Evolutionary conservation across 2,329 filamentous ascomycete species (phyloP).

Genomic region (Aspergillus costaricaensis): DNA sequence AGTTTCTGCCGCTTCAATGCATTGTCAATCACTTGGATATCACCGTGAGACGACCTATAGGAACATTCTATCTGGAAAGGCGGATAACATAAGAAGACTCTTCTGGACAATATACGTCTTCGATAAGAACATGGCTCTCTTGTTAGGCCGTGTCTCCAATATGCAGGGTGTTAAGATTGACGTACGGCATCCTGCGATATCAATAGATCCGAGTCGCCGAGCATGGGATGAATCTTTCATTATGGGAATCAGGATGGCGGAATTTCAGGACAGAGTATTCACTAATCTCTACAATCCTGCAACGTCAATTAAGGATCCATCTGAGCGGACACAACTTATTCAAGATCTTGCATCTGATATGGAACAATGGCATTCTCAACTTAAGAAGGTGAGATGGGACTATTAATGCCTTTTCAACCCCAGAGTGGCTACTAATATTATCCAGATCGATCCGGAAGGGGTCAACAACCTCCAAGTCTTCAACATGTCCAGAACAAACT

Average conservation of each 20-base stretch:
- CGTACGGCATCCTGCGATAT: neutral
- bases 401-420: neutral
- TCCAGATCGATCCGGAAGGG: neutral
- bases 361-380: neutral
- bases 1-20: neutral
- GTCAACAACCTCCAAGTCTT: slow-evolving; percentile 4
- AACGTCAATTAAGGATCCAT: neutral
- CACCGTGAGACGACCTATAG: slow-evolving; percentile 1
- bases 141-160: neutral
- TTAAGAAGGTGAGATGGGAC: neutral
- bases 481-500: slow-evolving; percentile 2
- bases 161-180: neutral
- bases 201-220: neutral
- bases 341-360: neutral
- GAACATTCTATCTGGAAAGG: neutral
- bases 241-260: neutral
- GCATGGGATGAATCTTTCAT: slow-evolving; percentile 2
- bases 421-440: neutral
- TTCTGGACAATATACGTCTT: slow-evolving; percentile 7
- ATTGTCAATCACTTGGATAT: slow-evolving; percentile 7
- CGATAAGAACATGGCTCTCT: slow-evolving; percentile 3
- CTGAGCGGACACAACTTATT: neutral
- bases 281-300: neutral
- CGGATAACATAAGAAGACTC: neutral
- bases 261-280: neutral